Base-by-base conservation (phyloP, 1,284 basidiomycete species). In the Apiotrichum montevideense region DNA sequence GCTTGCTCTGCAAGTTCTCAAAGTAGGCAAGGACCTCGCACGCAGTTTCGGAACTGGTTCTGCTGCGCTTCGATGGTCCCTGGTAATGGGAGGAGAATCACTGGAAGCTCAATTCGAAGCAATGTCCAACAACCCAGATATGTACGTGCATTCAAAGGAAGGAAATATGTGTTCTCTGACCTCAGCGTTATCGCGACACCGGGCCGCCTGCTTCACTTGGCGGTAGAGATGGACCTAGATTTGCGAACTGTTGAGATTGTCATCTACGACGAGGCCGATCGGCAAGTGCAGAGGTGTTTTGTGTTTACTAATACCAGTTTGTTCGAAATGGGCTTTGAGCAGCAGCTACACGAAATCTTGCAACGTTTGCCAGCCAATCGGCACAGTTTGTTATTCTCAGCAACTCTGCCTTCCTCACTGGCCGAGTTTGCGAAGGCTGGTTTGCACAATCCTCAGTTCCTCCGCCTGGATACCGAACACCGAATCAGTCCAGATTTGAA, bases 391-490 rank as follows among this genome's bases (percentile, higher is more conserved):
- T 82, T 98, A 3, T 98, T 98, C 77, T 97, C 93, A 1, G 96
- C 96, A 0, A 98, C 96, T 0, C 80, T 99, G 3, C 96, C 96
- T 2, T 94, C 95, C 70, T 87, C 89, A 4, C 83, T 99, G 7
- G 93, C 98, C 53, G 95, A 98, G 58, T 99, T 99, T 68, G 93
- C 96, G 29, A 95, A 94, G 70, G 96, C 96, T 11, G 96, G 96
- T 35, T 79, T 99, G 21, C 85, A 88, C 62, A 88, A 96, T 66
- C 96, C 96, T 3, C 92, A 93, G 69, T 85, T 99, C 46, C 87
- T 98, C 15, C 87, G 96, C 32, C 81, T 98, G 40, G 96, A 98
- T 70, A 87, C 90, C 4, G 96, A 99, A 71, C 88, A 87, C 72
- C 98, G 97, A 77, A 92, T 99, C 72, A 95, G 91, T 66, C 79